phyloP scores from a whole-genome alignment of 2,329 filamentous ascomycete genomes.

The Phaeomoniella chlamydospora region DNA sequence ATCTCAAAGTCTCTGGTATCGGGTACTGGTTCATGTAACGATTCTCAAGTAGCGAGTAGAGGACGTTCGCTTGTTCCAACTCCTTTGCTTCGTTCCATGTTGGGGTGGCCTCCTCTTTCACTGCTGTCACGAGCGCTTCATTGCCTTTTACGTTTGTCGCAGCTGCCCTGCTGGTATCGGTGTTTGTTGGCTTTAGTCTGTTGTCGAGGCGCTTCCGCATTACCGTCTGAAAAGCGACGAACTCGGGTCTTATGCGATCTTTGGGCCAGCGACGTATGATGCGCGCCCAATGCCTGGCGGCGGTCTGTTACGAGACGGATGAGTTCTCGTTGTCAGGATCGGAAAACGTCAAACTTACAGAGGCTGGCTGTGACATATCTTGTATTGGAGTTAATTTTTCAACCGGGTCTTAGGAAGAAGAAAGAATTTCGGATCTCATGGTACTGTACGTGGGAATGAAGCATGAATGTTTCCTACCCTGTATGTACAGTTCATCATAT shows the following conservation, averaged over 20 bases:
- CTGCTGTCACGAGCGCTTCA: slow-evolving; percentile 6
- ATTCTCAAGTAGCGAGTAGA: slow-evolving; percentile 46
- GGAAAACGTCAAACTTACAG: neutral
- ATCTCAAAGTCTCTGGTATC: slow-evolving; percentile 28
- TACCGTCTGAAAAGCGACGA: slow-evolving; percentile 26
- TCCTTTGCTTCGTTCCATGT: slow-evolving; percentile 21
- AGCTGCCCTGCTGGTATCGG: slow-evolving; percentile 2
- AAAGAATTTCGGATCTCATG: slow-evolving; percentile 3
- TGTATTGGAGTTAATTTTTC: neutral
- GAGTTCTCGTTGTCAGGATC: neutral
- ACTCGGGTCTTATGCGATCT: slow-evolving; percentile 27
- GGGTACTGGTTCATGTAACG: slow-evolving; percentile 38
- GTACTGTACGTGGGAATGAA: slow-evolving; percentile 9
- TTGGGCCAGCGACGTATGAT: slow-evolving; percentile 28
- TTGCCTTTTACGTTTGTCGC: slow-evolving; percentile 7
- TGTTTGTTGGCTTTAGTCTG: neutral
- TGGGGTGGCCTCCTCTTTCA: slow-evolving; percentile 4
- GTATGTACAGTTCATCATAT: slow-evolving; percentile 32
- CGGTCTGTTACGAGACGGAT: slow-evolving; percentile 9
- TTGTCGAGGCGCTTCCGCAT: slow-evolving; percentile 10
- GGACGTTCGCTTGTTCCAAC: slow-evolving; percentile 37
- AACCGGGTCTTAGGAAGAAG: slow-evolving; percentile 1
- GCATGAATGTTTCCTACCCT: no score
- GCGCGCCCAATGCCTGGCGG: slow-evolving; percentile 22
- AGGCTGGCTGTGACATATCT: neutral